Base-by-base conservation (phyloP, 2,329 filamentous ascomycete species). In the Trichoderma cornu-damae region DNA sequence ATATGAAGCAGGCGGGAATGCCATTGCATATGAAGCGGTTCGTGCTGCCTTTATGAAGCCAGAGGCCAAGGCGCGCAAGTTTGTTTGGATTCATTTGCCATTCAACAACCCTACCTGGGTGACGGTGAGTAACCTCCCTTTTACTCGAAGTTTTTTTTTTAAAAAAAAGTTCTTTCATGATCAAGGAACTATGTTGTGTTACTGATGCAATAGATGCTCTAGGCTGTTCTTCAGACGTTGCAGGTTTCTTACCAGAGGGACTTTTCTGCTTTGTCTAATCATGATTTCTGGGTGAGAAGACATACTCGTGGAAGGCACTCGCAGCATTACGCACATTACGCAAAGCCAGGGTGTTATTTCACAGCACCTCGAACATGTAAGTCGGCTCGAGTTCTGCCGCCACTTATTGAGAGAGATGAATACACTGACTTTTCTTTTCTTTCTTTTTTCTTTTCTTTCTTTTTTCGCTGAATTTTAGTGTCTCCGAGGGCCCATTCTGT, bases 41-140 rank as follows among this genome's bases (percentile, higher is more conserved):
- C 65, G 66, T 0, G 60, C 65, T 34, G 65, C 68, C 28, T 70
- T 74, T 62, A 57, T 63, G 8, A 71, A 66, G 55, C 72, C 72
- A 1, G 65, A 70, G 37, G 63, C 68, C 2, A 64, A 67, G 34
- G 62, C 66, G 2, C 73, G 77, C 22, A 81, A 78, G 64, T 83
- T 83, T 61, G 76, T 79, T 62, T 84, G 81, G 81, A 75, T 83
- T 46, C 81, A 84, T 66, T 61, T 81, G 16, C 78, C 80, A 0
- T 83, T 77, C 26, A 83, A 79, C 7, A 83, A 83, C 51, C 79
- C 81, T 0, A 73, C 77, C 0, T 84, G 81, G 81, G 80, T 83
- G 2, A 81, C 79, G 71, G 79, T 80, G 64, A 59, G 69, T 53
- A 3, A 11, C 12, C 6, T 11, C 18, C 34, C 6, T 11, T 9